Base-by-base conservation (phyloP, 2,329 filamentous ascomycete species). In the Cladophialophora psammophila region DNA sequence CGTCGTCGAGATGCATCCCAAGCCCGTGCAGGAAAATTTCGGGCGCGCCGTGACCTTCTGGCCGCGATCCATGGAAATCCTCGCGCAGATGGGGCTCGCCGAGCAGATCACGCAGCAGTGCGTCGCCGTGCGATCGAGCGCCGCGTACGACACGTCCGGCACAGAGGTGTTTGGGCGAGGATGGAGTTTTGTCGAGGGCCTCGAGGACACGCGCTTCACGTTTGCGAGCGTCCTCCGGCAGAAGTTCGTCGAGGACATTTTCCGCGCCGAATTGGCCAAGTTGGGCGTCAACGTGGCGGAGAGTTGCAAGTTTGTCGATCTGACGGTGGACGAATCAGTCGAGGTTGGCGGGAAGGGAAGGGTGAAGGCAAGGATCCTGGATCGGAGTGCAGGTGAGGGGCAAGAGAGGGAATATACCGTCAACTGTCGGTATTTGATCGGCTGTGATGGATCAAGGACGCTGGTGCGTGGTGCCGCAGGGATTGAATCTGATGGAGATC, bases 41-140 rank as follows among this genome's bases (percentile, higher is more conserved):
- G 85, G 84, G 15, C 80, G 84, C 7, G 85, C 85, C 12, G 84
- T 85, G 66, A 85, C 85, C 0, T 80, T 87, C 2, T 87, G 82
- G 65, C 83, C 84, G 1, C 78, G 85, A 0, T 83, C 81, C 5
- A 78, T 77, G 50, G 84, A 87, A 74, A 81, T 85, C 74, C 79
- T 87, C 0, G 83, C 85, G 61, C 83, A 85, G 66, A 77, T 86
- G 1, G 81, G 78, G 31, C 78, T 86, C 7, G 79, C 80, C 1
- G 83, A 86, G 32, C 76, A 80, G 7, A 78, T 87, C 42, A 78
- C 83, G 3, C 84, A 86, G 73, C 76, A 82, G 60, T 84, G 84
- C 67, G 86, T 86, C 71, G 82, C 83, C 0, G 84, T 83, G 64
- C 79, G 83, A 34, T 78, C 79, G 31, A 85, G 82, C 0, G 83